Base-by-base conservation (phyloP, 2,329 filamentous ascomycete species). In the Xylariaceae sp. region DNA sequence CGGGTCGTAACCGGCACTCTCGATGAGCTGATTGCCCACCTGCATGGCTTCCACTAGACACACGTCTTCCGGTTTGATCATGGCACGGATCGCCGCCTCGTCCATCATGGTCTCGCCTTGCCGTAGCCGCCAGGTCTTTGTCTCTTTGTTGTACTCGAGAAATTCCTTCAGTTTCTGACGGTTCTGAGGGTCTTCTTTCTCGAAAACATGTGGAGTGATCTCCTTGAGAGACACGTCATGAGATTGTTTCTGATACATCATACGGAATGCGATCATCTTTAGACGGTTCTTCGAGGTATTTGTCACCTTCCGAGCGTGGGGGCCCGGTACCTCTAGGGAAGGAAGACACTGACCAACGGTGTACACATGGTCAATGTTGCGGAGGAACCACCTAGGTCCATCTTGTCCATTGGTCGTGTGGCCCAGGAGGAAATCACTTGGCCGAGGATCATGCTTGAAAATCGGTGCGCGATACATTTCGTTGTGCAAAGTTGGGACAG, bases 161-260 rank as follows among this genome's bases (percentile, higher is more conserved):
- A 99, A 97, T 61, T 99, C 94, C 63, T 96, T 94, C 71, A 99
- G 85, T 69, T 97, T 96, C 63, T 95, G 91, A 32, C 94, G 83
- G 60, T 96, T 97, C 65, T 97, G 92, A 48, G 94, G 90, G 64
- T 97, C 92, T 17, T 89, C 94, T 6, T 90, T 94, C 36, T 94
- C 92, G 7, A 90, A 89, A 54, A 97, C 89, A 66, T 99, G 94
- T 40, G 84, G 87, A 2, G 91, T 96, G 35, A 99, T 87, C 61
- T 92, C 89, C n/a, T 82, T 82, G 14, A 95, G 81, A 18, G 85
- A 85, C 19, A 90, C 80, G 40, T 83, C 78, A 52, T 84, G 75
- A 22, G 85, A 81, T 15, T 82, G 75, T 60, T 86, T 90, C 61
- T 89, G 88, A 54, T 85, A 81, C 61, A 95, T 89, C 66, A 96